Evolutionary conservation across 768 basidiomycete genomes (phyloP).

Genomic region (Podaxis carcinomalis): DNA sequence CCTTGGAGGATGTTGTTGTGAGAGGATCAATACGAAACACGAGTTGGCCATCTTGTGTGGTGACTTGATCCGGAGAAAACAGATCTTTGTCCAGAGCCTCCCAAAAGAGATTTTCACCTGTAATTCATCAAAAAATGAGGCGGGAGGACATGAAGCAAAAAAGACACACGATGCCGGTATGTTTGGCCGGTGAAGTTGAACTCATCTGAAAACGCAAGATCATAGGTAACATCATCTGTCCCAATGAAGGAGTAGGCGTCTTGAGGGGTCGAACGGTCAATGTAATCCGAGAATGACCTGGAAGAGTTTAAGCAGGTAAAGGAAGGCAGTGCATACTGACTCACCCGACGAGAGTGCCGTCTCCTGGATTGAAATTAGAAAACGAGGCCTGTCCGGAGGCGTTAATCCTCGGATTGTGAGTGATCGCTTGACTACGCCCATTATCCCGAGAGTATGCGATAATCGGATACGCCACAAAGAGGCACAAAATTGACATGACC

Average conservation of each 20-base stretch:
- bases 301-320: not conserved
- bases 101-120: constrained; percentile 61
- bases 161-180: constrained; percentile 32
- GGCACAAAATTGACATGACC: constrained; percentile 47
- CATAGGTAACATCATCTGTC: constrained; percentile 66
- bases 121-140: not conserved
- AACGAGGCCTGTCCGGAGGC: constrained; percentile 55
- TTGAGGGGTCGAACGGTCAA: constrained; percentile 70
- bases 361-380: not conserved
- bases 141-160: not conserved
- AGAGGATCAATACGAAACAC: constrained; percentile 62
- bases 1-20: constrained; percentile 16
- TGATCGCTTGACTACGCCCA: constrained; percentile 36
- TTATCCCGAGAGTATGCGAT: constrained; percentile 34
- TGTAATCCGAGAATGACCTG: constrained; percentile 15
- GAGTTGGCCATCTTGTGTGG: constrained; percentile 60
- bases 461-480: constrained; percentile 84
- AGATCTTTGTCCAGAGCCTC: constrained; percentile 71
- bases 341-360: not conserved
- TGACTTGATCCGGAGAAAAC: constrained; percentile 67
- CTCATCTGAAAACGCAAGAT: constrained; percentile 74
- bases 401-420: constrained; percentile 59
- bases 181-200: constrained; percentile 64
- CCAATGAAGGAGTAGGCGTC: constrained; percentile 57
- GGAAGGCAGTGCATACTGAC: not conserved